These are phyloP conservation scores for Amanita brunnescens DNA, from an alignment of 768 basidiomycete genomes.

Conservation along the genomic window DNA sequence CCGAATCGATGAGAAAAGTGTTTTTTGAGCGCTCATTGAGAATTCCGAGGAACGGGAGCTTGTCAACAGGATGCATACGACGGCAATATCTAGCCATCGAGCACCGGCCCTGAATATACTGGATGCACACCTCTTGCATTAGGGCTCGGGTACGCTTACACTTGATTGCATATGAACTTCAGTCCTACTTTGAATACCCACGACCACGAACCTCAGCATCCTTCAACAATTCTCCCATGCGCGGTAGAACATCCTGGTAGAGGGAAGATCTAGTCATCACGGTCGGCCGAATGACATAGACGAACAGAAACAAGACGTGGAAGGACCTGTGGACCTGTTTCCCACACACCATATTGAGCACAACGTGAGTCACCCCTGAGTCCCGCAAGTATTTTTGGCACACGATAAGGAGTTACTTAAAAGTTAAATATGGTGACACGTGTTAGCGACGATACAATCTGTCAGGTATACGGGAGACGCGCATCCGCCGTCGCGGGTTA, in stretches of 20 bases:
- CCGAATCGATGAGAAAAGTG: neutral
- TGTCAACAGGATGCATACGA: conserved; percentile 23
- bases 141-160: conserved; percentile 20
- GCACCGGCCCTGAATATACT: conserved; percentile 21
- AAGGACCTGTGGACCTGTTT: neutral
- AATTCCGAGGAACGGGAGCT: neutral
- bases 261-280: neutral
- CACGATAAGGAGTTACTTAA: neutral
- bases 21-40: neutral
- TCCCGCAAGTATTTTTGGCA: too few relatives aligned
- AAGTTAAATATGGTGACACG: neutral
- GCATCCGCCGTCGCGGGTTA: neutral
- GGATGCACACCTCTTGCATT: conserved; percentile 22
- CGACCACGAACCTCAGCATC: neutral
- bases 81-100: conserved; percentile 14
- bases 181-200: neutral
- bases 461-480: conserved; percentile 1
- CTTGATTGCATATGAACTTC: conserved; percentile 12
- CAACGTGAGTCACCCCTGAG: too few relatives aligned
- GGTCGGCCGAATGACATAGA: neutral
- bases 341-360: neutral
- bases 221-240: neutral
- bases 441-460: neutral
- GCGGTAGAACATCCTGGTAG: neutral
- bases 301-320: neutral